A percentile compares a stretch with the other conserved stretches of the same genome.
Evolutionary conservation across 2,329 filamentous ascomycete genomes (phyloP).

Genomic region (Penicillium sp.): DNA sequence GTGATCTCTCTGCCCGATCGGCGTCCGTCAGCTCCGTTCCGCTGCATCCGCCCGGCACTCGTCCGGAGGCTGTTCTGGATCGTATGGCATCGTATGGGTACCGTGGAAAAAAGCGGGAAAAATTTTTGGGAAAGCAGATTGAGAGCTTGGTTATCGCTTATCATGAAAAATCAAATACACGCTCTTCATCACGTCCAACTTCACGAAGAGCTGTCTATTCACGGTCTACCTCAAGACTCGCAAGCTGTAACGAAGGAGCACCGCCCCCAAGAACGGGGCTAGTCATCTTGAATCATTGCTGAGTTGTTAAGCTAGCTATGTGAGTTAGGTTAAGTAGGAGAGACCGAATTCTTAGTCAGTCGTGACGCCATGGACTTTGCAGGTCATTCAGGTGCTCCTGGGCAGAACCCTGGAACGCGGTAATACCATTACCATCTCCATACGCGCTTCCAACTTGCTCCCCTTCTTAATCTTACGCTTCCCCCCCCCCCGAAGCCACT

Average conservation of each 20-base stretch:
- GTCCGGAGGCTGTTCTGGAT: background rate
- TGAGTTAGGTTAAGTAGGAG: too few relatives aligned
- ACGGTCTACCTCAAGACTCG: too few relatives aligned
- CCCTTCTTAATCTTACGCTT: conserved; percentile 12
- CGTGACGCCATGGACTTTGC: conserved; percentile 32
- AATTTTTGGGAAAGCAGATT: background rate
- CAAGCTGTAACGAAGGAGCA: background rate
- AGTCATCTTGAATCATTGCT: background rate
- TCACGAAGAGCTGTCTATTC: background rate
- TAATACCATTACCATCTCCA: conserved; percentile 32
- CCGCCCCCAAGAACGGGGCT: background rate
- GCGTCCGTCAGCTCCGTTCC: conserved; percentile 33
- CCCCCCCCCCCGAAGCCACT: conserved; percentile 12
- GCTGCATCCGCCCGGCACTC: conserved; percentile 28
- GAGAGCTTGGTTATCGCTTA: background rate
- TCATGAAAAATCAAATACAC: too few relatives aligned
- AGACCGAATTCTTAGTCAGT: background rate
- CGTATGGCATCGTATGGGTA: background rate
- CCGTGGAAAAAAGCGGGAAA: background rate
- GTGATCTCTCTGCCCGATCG: conserved; percentile 24
- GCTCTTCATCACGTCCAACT: too few relatives aligned
- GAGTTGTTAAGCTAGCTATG: too few relatives aligned
- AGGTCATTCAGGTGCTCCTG: background rate
- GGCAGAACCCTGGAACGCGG: conserved; percentile 8
- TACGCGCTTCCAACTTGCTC: conserved; percentile 18